phyloP scores from a whole-genome alignment of 2,329 filamentous ascomycete species.

The Zymoseptoria passerinii region DNA sequence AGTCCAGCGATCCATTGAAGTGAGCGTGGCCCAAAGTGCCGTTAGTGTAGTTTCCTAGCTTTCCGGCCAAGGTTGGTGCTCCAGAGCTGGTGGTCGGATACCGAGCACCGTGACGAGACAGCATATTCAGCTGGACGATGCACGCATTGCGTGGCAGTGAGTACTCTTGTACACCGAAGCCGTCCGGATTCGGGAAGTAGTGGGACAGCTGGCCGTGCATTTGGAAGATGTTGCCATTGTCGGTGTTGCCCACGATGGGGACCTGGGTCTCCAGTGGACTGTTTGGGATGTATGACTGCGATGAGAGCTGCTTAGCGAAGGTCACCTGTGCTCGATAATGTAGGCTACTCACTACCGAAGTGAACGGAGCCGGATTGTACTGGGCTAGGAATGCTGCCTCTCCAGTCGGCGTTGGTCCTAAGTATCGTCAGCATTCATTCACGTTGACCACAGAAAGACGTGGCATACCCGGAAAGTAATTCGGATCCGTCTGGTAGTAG shows the following conservation, averaged over 20 bases:
- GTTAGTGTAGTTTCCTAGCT: slow-evolving; percentile 47
- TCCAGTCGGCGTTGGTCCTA: slow-evolving; percentile 63
- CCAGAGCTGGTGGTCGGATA: slow-evolving; percentile 59
- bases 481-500: slow-evolving; percentile 55
- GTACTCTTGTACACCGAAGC: slow-evolving; percentile 68
- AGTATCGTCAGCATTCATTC: not conserved
- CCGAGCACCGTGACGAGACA: slow-evolving; percentile 63
- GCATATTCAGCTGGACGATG: slow-evolving; percentile 63
- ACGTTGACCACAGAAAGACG: not conserved
- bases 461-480: slow-evolving; percentile 38
- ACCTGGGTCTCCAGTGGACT: slow-evolving; percentile 62
- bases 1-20: slow-evolving; percentile 53
- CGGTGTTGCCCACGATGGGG: slow-evolving; percentile 51
- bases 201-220: slow-evolving; percentile 62
- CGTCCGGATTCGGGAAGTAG: slow-evolving; percentile 58
- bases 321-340: not conserved
- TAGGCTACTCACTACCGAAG: slow-evolving; percentile 31
- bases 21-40: slow-evolving; percentile 31
- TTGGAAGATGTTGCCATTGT: slow-evolving; percentile 60
- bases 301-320: not conserved
- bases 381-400: slow-evolving; percentile 61
- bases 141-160: slow-evolving; percentile 57
- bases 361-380: slow-evolving; percentile 58
- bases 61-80: slow-evolving; percentile 48
- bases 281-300: slow-evolving; percentile 55